Evolutionary conservation across 164 flowering plant genomes (phyloP).

Genomic region (Taxillus chinensis): DNA sequence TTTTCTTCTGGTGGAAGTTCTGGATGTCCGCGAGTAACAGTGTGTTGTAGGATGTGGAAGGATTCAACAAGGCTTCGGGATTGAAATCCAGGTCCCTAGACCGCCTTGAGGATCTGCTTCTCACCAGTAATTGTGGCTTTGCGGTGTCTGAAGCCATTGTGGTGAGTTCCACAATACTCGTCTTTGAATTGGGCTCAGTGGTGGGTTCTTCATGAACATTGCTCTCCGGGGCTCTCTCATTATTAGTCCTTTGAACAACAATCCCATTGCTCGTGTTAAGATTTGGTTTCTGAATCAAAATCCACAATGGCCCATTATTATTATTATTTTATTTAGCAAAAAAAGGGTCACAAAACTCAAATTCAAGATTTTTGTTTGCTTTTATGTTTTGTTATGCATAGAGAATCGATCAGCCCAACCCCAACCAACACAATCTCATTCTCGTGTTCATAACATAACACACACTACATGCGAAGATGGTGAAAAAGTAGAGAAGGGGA

Average conservation of each 20-base stretch:
- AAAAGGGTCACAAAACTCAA: no score
- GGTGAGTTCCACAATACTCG: constrained; percentile 8
- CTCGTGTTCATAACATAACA: no score
- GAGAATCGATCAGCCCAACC: no score
- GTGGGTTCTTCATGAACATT: constrained; percentile 14
- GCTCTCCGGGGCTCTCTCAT: constrained; percentile 6
- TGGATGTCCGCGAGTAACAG: constrained; percentile 74
- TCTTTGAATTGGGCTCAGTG: constrained; percentile 9
- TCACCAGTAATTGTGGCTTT: constrained; percentile 29
- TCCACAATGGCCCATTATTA: not conserved
- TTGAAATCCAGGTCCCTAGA: constrained; percentile 31
- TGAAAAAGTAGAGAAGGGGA: no score
- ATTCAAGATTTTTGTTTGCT: no score
- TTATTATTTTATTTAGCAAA: no score
- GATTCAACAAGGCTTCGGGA: constrained; percentile 33
- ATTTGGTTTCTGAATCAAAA: constrained; percentile 24
- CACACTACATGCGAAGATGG: no score
- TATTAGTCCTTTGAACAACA: constrained; percentile 8
- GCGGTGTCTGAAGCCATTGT: constrained; percentile 10
- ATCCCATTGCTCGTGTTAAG: constrained; percentile 11
- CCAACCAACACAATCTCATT: no score
- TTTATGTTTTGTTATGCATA: no score
- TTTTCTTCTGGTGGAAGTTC: constrained; percentile 64
- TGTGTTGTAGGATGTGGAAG: constrained; percentile 41
- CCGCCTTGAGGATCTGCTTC: constrained; percentile 35